Percentiles rank a stretch among this genome's conserved stretches.
Conservation (phyloP, 495 filamentous ascomycete species). For the Hyphodiscus hymeniophilus region DNA sequence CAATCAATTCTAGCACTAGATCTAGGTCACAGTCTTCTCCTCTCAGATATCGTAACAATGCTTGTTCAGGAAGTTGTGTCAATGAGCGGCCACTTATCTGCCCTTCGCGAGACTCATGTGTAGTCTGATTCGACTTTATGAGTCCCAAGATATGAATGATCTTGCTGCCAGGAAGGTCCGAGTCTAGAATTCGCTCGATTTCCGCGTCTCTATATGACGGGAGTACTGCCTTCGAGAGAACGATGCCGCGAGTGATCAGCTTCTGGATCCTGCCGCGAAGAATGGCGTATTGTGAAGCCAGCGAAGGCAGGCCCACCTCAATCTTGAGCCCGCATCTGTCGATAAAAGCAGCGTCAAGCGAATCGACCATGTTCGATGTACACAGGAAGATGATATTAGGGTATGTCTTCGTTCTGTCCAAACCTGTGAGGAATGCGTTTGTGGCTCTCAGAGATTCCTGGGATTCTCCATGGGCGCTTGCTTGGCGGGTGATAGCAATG, state of each 20-base stretch:
- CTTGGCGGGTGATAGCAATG: slow-evolving; percentile 35
- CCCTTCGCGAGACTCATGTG: not conserved
- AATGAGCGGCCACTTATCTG: slow-evolving; percentile 16
- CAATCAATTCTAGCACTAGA: slow-evolving; percentile 9
- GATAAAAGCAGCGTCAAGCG: slow-evolving; percentile 42
- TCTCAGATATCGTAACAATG: slow-evolving; percentile 10
- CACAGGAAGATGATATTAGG: slow-evolving; percentile 43
- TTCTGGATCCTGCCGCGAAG: slow-evolving; percentile 12
- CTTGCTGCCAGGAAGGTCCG: slow-evolving; percentile 2
- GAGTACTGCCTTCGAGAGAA: slow-evolving; percentile 7
- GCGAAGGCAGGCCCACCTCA: slow-evolving; percentile 29
- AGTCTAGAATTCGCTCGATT: not conserved
- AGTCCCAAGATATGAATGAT: slow-evolving; percentile 5
- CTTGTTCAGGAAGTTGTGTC: slow-evolving; percentile 16
- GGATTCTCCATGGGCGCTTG: slow-evolving; percentile 31
- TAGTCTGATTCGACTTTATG: not conserved
- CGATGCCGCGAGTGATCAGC: slow-evolving; percentile 8
- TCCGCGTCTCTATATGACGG: slow-evolving; percentile 12
- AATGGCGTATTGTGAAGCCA: slow-evolving; percentile 38
- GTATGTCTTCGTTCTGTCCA: slow-evolving; percentile 29
- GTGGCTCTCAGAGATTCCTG: slow-evolving; percentile 30
- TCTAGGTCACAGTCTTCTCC: slow-evolving; percentile 15
- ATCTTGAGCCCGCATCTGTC: slow-evolving; percentile 43
- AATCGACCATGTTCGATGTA: slow-evolving; percentile 40
- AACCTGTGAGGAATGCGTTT: slow-evolving; percentile 33